phyloP scores from a whole-genome alignment of 1,284 basidiomycete species.

The Puccinia novopanici region DNA sequence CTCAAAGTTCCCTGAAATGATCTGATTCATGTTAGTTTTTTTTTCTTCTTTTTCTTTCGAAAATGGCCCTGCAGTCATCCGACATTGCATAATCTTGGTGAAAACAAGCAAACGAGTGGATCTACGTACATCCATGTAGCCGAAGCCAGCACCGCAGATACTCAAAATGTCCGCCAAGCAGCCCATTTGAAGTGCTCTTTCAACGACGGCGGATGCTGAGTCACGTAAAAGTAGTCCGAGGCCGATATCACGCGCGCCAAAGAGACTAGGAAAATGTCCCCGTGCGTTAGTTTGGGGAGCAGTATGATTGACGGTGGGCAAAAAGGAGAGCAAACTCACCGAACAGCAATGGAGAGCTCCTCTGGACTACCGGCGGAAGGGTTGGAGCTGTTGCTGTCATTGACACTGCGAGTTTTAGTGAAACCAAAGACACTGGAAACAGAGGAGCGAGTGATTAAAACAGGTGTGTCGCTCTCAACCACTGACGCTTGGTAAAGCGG shows the following conservation, averaged over 20 bases:
- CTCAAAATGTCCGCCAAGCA: constrained; percentile 38
- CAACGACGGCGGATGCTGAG: constrained; percentile 37
- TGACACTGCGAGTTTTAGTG: not conserved
- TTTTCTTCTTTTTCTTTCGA: not conserved
- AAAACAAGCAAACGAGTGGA: not conserved
- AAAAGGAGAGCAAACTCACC: constrained; percentile 20
- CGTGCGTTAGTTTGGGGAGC: not conserved
- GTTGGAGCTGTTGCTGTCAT: constrained; percentile 11
- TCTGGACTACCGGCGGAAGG: constrained; percentile 37
- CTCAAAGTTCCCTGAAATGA: constrained; percentile 43
- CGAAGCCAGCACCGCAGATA: constrained; percentile 35
- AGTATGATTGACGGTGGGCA: not conserved
- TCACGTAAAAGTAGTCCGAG: constrained; percentile 42
- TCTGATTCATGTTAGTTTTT: not conserved
- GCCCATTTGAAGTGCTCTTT: constrained; percentile 38
- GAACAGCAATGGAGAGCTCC: constrained; percentile 44
- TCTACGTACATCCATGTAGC: constrained; percentile 37
- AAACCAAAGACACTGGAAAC: constrained; percentile 43
- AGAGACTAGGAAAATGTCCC: constrained; percentile 17
- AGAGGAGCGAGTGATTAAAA: not conserved
- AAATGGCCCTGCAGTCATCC: not conserved
- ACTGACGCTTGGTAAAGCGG: not conserved
- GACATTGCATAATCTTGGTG: too few species aligned
- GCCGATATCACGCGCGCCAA: constrained; percentile 43
- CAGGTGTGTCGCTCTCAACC: too few species aligned